Percentiles rank a stretch among this genome's conserved stretches.
Evolutionary conservation across 306 rosid genomes (phyloP).

Genomic region (Trifolium subterraneum): DNA sequence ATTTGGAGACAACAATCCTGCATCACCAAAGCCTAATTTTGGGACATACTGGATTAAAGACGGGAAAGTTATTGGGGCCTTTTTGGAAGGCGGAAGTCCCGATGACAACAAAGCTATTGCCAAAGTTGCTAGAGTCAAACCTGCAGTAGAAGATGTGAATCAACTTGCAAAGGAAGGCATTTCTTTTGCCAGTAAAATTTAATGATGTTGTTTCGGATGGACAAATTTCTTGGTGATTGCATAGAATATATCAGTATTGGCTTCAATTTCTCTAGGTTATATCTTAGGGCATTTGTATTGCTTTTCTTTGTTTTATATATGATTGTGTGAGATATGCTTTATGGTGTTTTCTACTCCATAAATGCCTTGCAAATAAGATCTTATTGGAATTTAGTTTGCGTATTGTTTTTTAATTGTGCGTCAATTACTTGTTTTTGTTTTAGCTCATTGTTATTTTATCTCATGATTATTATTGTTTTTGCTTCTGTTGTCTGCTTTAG

Average conservation of each 20-base stretch:
- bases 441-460: too few relatives aligned
- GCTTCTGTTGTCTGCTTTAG: too few relatives aligned
- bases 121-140: conserved; percentile 78
- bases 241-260: conserved; percentile 22
- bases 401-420: neutral
- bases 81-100: conserved; percentile 78
- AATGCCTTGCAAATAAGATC: neutral
- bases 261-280: neutral
- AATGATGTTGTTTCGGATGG: conserved; percentile 6
- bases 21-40: conserved; percentile 71
- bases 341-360: neutral
- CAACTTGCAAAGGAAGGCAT: conserved; percentile 83
- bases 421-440: too few relatives aligned
- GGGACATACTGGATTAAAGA: conserved; percentile 96
- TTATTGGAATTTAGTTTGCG: neutral
- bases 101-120: conserved; percentile 95
- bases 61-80: conserved; percentile 83
- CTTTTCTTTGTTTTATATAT: neutral
- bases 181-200: conserved; percentile 77
- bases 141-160: conserved; percentile 62
- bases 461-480: too few relatives aligned
- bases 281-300: neutral
- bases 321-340: neutral
- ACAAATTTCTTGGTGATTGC: conserved; percentile 37
- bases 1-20: conserved; percentile 82